Evolutionary conservation across 306 rosid genomes (phyloP).

Genomic region (Prosopis cineraria): DNA sequence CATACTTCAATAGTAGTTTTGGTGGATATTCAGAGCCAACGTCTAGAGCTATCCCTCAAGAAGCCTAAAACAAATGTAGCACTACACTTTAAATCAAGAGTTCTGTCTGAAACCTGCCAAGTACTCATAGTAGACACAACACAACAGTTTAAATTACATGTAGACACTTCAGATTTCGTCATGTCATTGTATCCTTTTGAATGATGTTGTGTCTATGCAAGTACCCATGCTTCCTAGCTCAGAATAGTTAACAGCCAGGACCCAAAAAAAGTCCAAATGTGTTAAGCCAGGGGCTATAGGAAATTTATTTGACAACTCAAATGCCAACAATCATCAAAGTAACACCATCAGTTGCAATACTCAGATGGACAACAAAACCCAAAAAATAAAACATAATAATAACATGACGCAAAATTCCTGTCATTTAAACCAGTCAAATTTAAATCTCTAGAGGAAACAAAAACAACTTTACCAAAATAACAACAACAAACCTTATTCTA

Average conservation of each 20-base stretch:
- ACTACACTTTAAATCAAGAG: neutral
- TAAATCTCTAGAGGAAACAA: neutral
- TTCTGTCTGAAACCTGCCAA: neutral
- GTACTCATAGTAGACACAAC: neutral
- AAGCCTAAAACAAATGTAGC: neutral
- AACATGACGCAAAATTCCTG: neutral
- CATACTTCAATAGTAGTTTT: neutral
- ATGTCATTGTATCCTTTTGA: neutral
- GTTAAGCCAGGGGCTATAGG: neutral
- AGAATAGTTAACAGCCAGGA: neutral
- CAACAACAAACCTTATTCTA: no score
- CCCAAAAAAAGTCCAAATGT: neutral
- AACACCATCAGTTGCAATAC: neutral
- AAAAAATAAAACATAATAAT: neutral
- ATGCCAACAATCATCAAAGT: neutral
- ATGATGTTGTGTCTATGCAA: neutral
- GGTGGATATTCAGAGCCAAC: neutral
- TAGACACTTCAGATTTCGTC: neutral
- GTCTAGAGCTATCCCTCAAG: neutral
- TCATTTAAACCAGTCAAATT: neutral
- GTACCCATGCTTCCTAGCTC: neutral
- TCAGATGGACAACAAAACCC: no score
- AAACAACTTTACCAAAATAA: neutral
- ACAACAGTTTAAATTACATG: neutral
- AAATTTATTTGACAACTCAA: conserved; percentile 14